These are phyloP conservation scores for Wickerhamiella qilinensis DNA, from an alignment of 805 yeast species.

Conservation along the genomic window DNA sequence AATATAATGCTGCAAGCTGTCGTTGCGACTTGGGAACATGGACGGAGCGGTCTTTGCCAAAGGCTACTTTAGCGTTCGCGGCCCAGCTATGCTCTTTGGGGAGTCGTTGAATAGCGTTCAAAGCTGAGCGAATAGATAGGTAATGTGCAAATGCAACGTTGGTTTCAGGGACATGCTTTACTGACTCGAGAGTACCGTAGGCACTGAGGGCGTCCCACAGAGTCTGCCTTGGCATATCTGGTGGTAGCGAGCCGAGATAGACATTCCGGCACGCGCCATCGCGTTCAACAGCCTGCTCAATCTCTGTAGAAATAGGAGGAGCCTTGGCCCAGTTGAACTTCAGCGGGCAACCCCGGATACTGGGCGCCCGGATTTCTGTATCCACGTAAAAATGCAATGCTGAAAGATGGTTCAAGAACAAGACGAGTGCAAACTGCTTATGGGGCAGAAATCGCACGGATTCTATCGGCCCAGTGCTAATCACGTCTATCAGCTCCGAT, in stretches of 20 bases:
- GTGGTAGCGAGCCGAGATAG: constrained; percentile 65
- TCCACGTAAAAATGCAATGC: constrained; percentile 89
- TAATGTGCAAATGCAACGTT: constrained; percentile 75
- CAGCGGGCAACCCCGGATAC: constrained; percentile 65
- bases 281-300: constrained; percentile 57
- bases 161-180: constrained; percentile 65
- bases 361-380: constrained; percentile 68
- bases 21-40: constrained; percentile 90
- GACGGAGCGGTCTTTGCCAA: constrained; percentile 85
- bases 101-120: constrained; percentile 63
- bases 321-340: constrained; percentile 91
- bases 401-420: constrained; percentile 75
- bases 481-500: constrained; percentile 74
- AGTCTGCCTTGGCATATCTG: constrained; percentile 48
- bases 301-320: constrained; percentile 55
- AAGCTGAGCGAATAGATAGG: constrained; percentile 71
- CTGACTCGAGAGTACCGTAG: constrained; percentile 73
- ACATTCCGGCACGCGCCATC: constrained; percentile 92
- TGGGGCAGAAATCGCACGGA: constrained; percentile 55
- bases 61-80: constrained; percentile 52
- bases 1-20: constrained; percentile 89
- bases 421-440: constrained; percentile 77
- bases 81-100: constrained; percentile 49
- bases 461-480: constrained; percentile 80
- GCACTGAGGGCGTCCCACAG: constrained; percentile 47